These are phyloP conservation scores for Alternaria sp. DNA, from an alignment of 2,329 filamentous ascomycete genomes.

Conservation along the genomic window DNA sequence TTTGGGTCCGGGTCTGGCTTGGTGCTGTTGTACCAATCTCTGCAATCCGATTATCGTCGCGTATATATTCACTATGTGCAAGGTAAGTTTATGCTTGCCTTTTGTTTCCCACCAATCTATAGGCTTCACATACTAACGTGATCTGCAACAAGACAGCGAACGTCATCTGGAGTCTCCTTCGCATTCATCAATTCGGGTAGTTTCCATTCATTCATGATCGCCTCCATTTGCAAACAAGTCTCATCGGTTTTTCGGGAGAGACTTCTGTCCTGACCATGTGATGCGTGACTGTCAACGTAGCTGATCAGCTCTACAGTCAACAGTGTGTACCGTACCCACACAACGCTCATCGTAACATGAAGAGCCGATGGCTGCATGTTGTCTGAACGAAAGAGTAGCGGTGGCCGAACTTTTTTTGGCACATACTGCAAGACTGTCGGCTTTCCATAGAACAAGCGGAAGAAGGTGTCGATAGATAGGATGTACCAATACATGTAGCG, in stretches of 20 bases:
- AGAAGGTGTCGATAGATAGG: constrained; percentile 36
- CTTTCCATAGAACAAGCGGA: constrained; percentile 42
- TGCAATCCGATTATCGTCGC: constrained; percentile 40
- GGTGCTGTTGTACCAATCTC: constrained; percentile 22
- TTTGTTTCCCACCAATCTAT: background rate
- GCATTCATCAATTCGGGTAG: constrained; percentile 27
- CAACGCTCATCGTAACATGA: constrained; percentile 26
- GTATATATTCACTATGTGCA: constrained; percentile 30
- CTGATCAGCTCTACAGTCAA: constrained; percentile 32
- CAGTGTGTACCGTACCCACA: constrained; percentile 35
- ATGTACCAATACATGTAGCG: constrained; percentile 40
- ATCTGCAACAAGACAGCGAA: constrained; percentile 36
- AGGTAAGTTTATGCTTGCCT: background rate
- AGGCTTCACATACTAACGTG: constrained; percentile 22
- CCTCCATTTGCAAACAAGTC: constrained; percentile 24
- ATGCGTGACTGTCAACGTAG: constrained; percentile 25
- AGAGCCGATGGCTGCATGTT: constrained; percentile 32
- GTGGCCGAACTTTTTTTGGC: constrained; percentile 31
- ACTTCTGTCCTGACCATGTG: constrained; percentile 2
- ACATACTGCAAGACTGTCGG: constrained; percentile 35
- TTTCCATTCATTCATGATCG: constrained; percentile 29
- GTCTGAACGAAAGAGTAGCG: constrained; percentile 25
- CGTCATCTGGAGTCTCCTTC: background rate
- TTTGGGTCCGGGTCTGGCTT: constrained; percentile 20
- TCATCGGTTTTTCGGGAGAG: constrained; percentile 26